phyloP scores from a whole-genome alignment of 192 early-diverging fungal genomes.

The Backusella mclennaniae region DNA sequence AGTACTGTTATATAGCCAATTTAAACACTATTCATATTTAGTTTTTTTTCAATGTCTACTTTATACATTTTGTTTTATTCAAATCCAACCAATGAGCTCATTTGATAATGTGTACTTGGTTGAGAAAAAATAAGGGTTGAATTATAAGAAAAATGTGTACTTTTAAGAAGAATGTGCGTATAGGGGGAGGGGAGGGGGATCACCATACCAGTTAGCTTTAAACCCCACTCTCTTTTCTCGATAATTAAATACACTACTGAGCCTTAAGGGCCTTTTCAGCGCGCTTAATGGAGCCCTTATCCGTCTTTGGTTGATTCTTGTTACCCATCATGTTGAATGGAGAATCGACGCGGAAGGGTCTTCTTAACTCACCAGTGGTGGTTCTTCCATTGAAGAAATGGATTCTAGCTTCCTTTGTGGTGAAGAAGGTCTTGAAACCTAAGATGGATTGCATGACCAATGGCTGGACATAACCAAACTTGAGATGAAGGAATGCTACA shows the following conservation, averaged over 20 bases:
- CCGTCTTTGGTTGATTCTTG: conserved; percentile 36
- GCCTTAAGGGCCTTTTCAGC: conserved; percentile 44
- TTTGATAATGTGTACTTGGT: background rate
- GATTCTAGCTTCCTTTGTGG: conserved; percentile 73
- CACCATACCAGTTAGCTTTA: background rate
- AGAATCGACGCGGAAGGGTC: conserved; percentile 78
- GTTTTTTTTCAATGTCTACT: background rate
- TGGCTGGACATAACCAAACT: conserved; percentile 86
- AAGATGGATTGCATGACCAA: conserved; percentile 82
- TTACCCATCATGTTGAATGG: conserved; percentile 60
- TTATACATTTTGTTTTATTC: conserved; percentile 9
- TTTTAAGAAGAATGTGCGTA: background rate
- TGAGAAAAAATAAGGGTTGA: background rate
- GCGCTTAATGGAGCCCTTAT: conserved; percentile 50
- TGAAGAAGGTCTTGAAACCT: conserved; percentile 64
- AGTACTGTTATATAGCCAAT: no score
- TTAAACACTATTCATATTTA: no score
- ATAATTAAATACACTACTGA: conserved; percentile 9
- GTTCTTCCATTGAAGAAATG: conserved; percentile 67
- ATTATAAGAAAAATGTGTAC: background rate
- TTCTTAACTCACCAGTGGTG: conserved; percentile 69
- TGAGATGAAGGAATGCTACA: conserved; percentile 80
- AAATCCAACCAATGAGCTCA: background rate
- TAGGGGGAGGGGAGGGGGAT: background rate
- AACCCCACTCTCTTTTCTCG: background rate